Conservation (phyloP, 2,329 filamentous ascomycete species). For the Endoconidiophora laricicola region DNA sequence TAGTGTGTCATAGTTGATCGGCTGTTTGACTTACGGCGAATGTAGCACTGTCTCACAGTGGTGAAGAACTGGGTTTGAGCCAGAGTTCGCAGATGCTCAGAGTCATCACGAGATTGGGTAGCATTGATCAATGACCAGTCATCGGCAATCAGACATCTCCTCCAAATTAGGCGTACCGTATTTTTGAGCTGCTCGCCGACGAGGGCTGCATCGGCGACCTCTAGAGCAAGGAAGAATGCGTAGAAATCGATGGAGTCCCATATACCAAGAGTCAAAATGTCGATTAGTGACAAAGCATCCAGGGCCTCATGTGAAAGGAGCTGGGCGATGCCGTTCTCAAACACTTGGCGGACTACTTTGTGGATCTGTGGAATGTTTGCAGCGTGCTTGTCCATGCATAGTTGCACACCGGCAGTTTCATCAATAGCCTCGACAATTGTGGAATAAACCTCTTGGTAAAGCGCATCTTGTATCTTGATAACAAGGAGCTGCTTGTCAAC, state of each 20-base stretch:
- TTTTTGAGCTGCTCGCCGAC: slow-evolving; percentile 40
- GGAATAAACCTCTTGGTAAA: slow-evolving; percentile 55
- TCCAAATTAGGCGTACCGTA: slow-evolving; percentile 57
- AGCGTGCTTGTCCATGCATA: slow-evolving; percentile 55
- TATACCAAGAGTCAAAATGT: slow-evolving; percentile 60
- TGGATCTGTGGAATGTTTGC: slow-evolving; percentile 38
- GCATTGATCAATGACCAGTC: slow-evolving; percentile 71
- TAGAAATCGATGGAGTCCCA: slow-evolving; percentile 17
- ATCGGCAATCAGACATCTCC: slow-evolving; percentile 67
- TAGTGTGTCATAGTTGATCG: not conserved
- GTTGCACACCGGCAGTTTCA: slow-evolving; percentile 56
- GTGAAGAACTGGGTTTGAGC: slow-evolving; percentile 50
- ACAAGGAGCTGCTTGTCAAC: slow-evolving; percentile 50
- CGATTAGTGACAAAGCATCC: slow-evolving; percentile 47
- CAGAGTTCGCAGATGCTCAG: slow-evolving; percentile 45
- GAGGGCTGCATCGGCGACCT: slow-evolving; percentile 38
- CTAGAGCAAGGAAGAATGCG: slow-evolving; percentile 62
- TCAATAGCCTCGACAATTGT: slow-evolving; percentile 60
- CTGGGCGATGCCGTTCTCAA: slow-evolving; percentile 52
- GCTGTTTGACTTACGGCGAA: slow-evolving; percentile 38
- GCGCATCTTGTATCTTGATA: slow-evolving; percentile 60
- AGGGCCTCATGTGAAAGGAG: slow-evolving; percentile 59
- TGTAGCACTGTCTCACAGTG: slow-evolving; percentile 47
- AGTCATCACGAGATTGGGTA: slow-evolving; percentile 57
- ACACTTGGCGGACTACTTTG: slow-evolving; percentile 50